Base-by-base conservation (phyloP, 352 stramenopile species). In the Phytophthora pinifolia region DNA sequence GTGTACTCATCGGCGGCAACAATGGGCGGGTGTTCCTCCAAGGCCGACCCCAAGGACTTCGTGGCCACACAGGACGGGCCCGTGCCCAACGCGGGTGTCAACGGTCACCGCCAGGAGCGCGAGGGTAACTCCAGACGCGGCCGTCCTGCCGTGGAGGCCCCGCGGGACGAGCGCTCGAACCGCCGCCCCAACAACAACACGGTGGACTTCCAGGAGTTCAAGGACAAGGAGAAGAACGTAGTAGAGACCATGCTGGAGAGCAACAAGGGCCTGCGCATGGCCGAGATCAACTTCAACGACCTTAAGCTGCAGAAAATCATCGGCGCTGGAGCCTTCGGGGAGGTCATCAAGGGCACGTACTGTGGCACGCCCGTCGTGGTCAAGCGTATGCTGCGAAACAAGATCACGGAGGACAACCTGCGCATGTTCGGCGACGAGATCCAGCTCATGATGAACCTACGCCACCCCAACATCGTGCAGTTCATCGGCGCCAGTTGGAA, bases 401-500 rank as follows among this genome's bases (percentile, higher is more conserved):
- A 95, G 70, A 95, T 95, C 46, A 88, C 86, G 42, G 79, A 90
- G 41, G 83, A 93, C 65, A 95, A 94, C 64, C 46, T 95, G 57
- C 74, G 82, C 50, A 95, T 94, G 83, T 95, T 95, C 48, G 80
- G 83, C 39, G 83, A 95, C 46, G 86, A 95, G 48, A 92, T 95
- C 59, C 82, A 94, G 74, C 77, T 95, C 59, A 95, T 94, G 86
- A 92, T 94, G 83, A 93, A 93, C 50, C 59, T 95, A 25, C 86
- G 86, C 29, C 86, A 95, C 52, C 86, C 86, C 3, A 93, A 94
- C 65, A 94, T 95, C 29, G 86, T 95, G 25, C 86, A 95, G 74
- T 95, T 95, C 50, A 95, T 95, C 36, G 86, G 86, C 39, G 86
- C 86, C 36, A 94, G 83, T 76, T 95, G 86, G 86, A 94, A 95